Conservation (phyloP, 139 green algal species). For the Coelastrella sp. region DNA sequence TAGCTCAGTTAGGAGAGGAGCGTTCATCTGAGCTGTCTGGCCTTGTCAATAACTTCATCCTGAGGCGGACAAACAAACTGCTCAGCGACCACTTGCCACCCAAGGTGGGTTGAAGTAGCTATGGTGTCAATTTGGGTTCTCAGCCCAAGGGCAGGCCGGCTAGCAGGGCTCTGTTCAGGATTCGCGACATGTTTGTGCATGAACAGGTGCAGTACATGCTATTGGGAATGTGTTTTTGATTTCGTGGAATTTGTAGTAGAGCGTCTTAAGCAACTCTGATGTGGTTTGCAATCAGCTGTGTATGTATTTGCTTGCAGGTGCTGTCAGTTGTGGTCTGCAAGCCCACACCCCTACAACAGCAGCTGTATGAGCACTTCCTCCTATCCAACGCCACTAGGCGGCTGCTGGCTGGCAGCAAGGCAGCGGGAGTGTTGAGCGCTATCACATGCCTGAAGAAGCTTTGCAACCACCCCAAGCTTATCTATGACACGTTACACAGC, state of each 20-base stretch:
- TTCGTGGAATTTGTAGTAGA: too few species aligned
- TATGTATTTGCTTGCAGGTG: slow-evolving; percentile 74
- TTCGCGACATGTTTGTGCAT: too few species aligned
- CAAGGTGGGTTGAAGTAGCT: too few species aligned
- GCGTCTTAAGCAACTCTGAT: too few species aligned
- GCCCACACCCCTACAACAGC: slow-evolving; percentile 88
- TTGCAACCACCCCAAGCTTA: slow-evolving; percentile 52
- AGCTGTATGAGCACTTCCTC: slow-evolving; percentile 96
- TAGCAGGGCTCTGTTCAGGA: too few species aligned
- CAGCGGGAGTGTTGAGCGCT: slow-evolving; percentile 81
- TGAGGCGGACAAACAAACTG: slow-evolving; percentile 96
- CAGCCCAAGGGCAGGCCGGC: too few species aligned
- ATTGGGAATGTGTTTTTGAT: too few species aligned
- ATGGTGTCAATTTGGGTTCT: too few species aligned
- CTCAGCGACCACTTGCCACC: slow-evolving; percentile 96
- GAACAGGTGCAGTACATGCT: too few species aligned
- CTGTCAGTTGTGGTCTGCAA: slow-evolving; percentile 97
- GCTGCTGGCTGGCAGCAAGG: slow-evolving; percentile 70
- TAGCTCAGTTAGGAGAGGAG: slow-evolving; percentile 70
- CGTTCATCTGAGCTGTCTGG: slow-evolving; percentile 85
- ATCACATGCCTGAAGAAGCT: slow-evolving; percentile 93
- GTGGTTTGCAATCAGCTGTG: too few species aligned
- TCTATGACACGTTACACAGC: slow-evolving; percentile 42
- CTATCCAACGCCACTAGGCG: slow-evolving; percentile 83
- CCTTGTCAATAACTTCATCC: slow-evolving; percentile 98